Percentiles rank a stretch among this genome's conserved stretches.
phyloP scores from a whole-genome alignment of 306 rosid genomes.

The Inga laurina region DNA sequence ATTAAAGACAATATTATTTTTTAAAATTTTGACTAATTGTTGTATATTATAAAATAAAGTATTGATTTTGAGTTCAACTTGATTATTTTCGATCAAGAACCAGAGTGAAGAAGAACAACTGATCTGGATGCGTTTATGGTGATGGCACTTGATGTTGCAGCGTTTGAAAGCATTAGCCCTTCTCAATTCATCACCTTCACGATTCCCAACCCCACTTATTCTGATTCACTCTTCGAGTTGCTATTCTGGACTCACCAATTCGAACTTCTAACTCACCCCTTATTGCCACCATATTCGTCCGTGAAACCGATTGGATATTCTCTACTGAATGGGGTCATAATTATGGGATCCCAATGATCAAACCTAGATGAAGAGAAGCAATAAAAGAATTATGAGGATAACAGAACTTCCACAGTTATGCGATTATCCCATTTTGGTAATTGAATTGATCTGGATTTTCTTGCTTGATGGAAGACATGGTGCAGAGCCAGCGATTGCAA shows the following conservation, averaged over 20 bases:
- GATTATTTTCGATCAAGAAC: neutral
- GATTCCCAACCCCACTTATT: constrained; percentile 53
- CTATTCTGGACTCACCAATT: constrained; percentile 75
- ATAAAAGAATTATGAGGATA: too few relatives aligned
- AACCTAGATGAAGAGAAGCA: too few relatives aligned
- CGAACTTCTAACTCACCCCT: constrained; percentile 38
- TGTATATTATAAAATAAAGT: neutral
- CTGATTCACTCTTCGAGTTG: constrained; percentile 61
- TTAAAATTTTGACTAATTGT: neutral
- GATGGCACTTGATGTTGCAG: constrained; percentile 52
- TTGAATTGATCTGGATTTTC: too few relatives aligned
- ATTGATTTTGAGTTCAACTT: neutral
- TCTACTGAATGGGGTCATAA: constrained; percentile 65
- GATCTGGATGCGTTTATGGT: neutral
- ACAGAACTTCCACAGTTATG: too few relatives aligned
- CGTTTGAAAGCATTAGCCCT: constrained; percentile 55
- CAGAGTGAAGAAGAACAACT: neutral
- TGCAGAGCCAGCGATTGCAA: too few relatives aligned
- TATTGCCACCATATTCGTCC: constrained; percentile 71
- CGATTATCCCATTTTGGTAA: too few relatives aligned
- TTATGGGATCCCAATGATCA: too few relatives aligned
- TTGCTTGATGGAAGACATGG: too few relatives aligned
- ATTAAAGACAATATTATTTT: neutral
- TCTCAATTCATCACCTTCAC: constrained; percentile 68
- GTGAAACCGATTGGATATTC: constrained; percentile 89